Base-by-base conservation (phyloP, 805 yeast species). In the Candida pseudofarinosa region DNA sequence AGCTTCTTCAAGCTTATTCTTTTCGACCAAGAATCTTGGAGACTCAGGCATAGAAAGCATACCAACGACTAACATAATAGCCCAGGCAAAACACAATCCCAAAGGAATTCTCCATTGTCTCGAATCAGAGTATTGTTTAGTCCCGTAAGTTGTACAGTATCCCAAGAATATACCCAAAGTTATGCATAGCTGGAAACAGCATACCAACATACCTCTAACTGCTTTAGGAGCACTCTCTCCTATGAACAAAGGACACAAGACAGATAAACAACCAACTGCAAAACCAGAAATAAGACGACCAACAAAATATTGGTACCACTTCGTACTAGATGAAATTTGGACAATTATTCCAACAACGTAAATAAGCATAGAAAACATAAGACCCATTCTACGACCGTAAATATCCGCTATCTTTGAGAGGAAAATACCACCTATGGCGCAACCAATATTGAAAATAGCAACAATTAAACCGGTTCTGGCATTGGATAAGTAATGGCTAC, bases 231-330 rank as follows among this genome's bases (percentile, higher is more conserved):
- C 67, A 45, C 82, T 73, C 61, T 83, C 90, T 19, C 83, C 74
- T 54, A 82, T 81, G 66, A 82, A 76, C 67, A 77, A 67, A 34
- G 82, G 91, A 3, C 80, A 79, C 33, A 81, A 72, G 54, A 83
- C 85, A 0, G 88, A 78, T 12, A 85, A 81, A 18, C 76, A 74
- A 14, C 93, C 93, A 17, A 85, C 80, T 15, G 84, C 88, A n/a
- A 82, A 50, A n/a, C 90, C 90, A n/a, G 85, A 75, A 33, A 81
- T 56, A 26, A 79, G 68, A 42, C 91, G 67, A 2, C 88, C 88
- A 52, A 81, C 68, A 54, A 82, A 71, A 54, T 74, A 71, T 62
- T 83, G 89, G 53, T 71, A 74, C 87, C 88, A 82, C 18, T 67
- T 63, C 33, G 57, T 44, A 18, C 69, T 54, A 14, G 87, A 74